Evolutionary conservation across 2,329 filamentous ascomycete species (phyloP), one percentile per base, ranked within the genome.

Genomic region (Fusarium dlaminii): DNA sequence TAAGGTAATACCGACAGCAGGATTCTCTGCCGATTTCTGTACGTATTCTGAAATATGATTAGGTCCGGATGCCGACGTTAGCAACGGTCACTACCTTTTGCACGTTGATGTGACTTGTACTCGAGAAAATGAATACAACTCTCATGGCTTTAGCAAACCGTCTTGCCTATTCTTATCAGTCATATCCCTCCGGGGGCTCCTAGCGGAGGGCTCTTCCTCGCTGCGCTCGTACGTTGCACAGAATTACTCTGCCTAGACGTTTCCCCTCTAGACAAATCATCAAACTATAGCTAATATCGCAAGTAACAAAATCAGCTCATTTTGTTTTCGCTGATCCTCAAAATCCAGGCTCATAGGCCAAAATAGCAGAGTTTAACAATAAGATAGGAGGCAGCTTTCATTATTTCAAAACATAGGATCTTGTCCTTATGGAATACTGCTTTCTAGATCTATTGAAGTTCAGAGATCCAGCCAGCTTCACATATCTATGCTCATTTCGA

Each of bases 61-160:
- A 34, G 4, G 30, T 34, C 34, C 5, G 9, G 6, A 5, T 34
- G 17, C 9, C 3, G 5, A 36, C 18, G 9, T 8, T 27, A 36
- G 15, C 15, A 12, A 30, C 10, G 20, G 10, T 0, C 4, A 39
- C 12, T 32, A 97, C 96, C 92, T 90, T 99, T 85, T 98, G 96
- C 72, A 99, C 96, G 79, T 99, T 99, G 87, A 99, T 99, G 85
- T 98, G 96, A 82, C 95, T 98, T 63, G 96, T 98, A 84, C 95
- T 98, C 84, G 94, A 98, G 84, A 99, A 98, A 80, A 99, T 98
- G 79, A 99, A 88, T 79, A 94, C 95, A 69, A 96, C 96, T 79
- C 96, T 94, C 96, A 99, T 98, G 17, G 96, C 96, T 83, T 98
- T 98, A 73, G 96, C 96, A 82, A 98, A 99, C 67, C 96, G 92